Percentiles rank a stretch among this genome's conserved stretches.
phyloP scores from a whole-genome alignment of 1,284 basidiomycete genomes.

The Meripilus lineatus region DNA sequence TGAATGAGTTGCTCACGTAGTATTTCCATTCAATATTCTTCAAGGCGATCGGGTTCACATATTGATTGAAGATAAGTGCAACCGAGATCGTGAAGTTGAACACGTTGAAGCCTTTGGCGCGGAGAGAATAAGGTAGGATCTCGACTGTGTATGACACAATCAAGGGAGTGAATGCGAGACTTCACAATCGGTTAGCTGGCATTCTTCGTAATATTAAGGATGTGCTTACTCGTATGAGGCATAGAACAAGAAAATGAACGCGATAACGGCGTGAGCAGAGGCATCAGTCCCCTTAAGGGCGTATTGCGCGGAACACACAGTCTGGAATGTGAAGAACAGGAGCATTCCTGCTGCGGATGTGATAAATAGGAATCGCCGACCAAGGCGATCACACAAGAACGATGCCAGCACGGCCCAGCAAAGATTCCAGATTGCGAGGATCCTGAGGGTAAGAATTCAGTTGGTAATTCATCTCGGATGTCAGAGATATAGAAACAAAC shows the following conservation, averaged over 20 bases:
- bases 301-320: conserved; percentile 64
- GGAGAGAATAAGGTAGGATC: conserved; percentile 64
- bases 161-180: conserved; percentile 68
- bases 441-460: conserved; percentile 22
- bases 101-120: conserved; percentile 74
- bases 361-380: conserved; percentile 64
- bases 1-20: conserved; percentile 24
- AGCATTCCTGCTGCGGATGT: conserved; percentile 63
- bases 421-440: conserved; percentile 73
- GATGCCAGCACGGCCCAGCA: conserved; percentile 56
- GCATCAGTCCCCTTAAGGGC: conserved; percentile 34
- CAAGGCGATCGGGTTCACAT: conserved; percentile 72
- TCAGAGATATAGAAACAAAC: conserved; percentile 44
- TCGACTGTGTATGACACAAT: conserved; percentile 72
- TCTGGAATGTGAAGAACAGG: conserved; percentile 67
- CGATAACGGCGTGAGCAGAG: conserved; percentile 66
- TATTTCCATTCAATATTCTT: conserved; percentile 56
- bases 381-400: conserved; percentile 52
- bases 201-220: conserved; percentile 4
- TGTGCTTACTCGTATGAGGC: conserved; percentile 56
- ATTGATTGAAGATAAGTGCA: conserved; percentile 77
- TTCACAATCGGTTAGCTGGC: conserved; percentile 19
- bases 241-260: conserved; percentile 75
- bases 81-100: conserved; percentile 62
- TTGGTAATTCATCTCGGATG: conserved; percentile 21